Evolutionary conservation across 208 protist species (phyloP).

Genomic region (Porcisia deanei): DNA sequence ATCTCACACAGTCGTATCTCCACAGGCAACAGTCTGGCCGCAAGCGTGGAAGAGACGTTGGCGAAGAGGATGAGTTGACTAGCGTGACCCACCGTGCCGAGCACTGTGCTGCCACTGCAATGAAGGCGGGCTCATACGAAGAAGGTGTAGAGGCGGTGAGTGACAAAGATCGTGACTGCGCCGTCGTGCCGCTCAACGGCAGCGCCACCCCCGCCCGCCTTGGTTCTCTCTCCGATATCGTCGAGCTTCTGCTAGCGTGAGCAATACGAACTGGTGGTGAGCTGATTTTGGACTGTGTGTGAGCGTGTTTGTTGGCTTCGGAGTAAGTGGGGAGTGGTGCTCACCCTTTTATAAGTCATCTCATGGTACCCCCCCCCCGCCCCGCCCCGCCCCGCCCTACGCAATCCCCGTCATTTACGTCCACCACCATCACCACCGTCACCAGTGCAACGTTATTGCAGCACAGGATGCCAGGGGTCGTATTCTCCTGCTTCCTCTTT

Average conservation of each 20-base stretch:
- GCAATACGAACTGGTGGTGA: neutral
- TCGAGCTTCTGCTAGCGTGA: conserved; percentile 6
- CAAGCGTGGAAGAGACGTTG: conserved; percentile 2
- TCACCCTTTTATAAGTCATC: neutral
- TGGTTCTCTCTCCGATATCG: conserved; percentile 18
- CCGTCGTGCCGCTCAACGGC: neutral
- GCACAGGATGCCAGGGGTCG: too few species aligned
- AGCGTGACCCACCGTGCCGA: neutral
- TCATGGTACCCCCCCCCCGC: neutral
- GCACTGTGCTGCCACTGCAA: neutral
- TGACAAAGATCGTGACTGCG: neutral
- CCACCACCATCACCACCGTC: too few species aligned
- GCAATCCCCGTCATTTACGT: too few species aligned
- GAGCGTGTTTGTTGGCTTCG: neutral
- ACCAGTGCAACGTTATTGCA: too few species aligned
- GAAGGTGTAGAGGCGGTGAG: neutral
- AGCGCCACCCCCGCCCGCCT: neutral
- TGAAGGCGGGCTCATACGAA: neutral
- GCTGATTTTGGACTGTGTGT: neutral
- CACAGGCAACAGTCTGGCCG: neutral
- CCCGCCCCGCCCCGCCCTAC: too few species aligned
- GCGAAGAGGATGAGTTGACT: neutral
- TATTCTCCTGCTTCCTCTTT: too few species aligned
- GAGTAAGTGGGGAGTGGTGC: neutral
- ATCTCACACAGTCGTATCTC: conserved; percentile 7